Evolutionary conservation across 2,329 filamentous ascomycete genomes (phyloP).

Genomic region (Neonectria neomacrospora): DNA sequence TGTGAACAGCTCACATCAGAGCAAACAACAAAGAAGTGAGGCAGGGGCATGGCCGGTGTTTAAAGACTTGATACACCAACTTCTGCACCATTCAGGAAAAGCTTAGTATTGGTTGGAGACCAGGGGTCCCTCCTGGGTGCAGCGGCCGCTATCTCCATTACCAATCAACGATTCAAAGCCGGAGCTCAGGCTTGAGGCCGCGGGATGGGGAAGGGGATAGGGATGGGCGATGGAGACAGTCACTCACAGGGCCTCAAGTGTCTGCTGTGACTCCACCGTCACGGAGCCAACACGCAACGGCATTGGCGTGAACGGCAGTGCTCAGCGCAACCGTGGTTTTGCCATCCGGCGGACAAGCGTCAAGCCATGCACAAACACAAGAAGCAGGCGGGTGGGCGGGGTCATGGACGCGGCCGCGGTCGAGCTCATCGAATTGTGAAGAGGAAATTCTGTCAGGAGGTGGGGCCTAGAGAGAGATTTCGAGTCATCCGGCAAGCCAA

Average conservation of each 20-base stretch:
- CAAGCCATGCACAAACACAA: neutral
- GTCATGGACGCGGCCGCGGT: neutral
- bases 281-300: conserved; percentile 3
- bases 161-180: conserved; percentile 23
- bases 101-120: conserved; percentile 9
- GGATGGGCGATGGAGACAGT: neutral
- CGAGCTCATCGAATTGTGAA: conserved; percentile 4
- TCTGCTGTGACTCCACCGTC: conserved; percentile 5
- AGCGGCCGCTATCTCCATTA: conserved; percentile 21
- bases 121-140: conserved; percentile 7
- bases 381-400: conserved; percentile 8
- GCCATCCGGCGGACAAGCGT: conserved; percentile 6
- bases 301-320: neutral
- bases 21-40: neutral
- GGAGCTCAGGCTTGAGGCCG: conserved; percentile 26
- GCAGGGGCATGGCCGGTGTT: conserved; percentile 17
- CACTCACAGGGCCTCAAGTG: neutral
- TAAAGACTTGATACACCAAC: conserved; percentile 18
- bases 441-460: conserved; percentile 22
- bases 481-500: conserved; percentile 30
- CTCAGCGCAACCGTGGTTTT: conserved; percentile 10
- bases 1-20: neutral
- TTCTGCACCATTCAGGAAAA: conserved; percentile 14
- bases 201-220: conserved; percentile 6
- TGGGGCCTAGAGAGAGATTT: conserved; percentile 8